These are phyloP conservation scores for Graphilbum fragrans DNA, from an alignment of 2,329 filamentous ascomycete genomes.

Conservation along the genomic window DNA sequence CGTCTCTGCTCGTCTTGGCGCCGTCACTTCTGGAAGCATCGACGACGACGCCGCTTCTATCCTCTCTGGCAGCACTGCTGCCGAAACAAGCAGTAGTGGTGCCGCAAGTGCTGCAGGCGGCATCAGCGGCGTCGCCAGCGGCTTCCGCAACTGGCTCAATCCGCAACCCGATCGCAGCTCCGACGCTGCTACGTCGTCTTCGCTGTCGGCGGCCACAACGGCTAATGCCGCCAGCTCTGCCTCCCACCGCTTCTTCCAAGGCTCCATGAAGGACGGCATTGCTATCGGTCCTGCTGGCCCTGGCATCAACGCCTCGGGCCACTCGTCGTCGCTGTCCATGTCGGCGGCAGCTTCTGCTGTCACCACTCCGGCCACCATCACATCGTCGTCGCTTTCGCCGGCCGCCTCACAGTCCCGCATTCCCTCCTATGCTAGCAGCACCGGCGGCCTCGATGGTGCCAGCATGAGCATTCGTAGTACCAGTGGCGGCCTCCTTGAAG, in stretches of 20 bases:
- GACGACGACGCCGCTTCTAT: slow-evolving; percentile 29
- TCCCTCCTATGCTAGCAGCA: not conserved
- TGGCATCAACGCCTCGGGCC: not conserved
- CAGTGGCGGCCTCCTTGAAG: slow-evolving; percentile 2
- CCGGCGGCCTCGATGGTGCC: not conserved
- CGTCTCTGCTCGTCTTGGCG: slow-evolving; percentile 5
- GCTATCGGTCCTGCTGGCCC: not conserved
- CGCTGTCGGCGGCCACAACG: not conserved
- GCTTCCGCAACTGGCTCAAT: slow-evolving; percentile 7
- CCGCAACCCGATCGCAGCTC: slow-evolving; percentile 7
- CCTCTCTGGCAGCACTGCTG: slow-evolving; percentile 14
- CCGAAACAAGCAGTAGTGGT: slow-evolving; percentile 14
- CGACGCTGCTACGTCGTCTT: slow-evolving; percentile 9
- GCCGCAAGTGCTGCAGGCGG: not conserved
- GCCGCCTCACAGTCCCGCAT: not conserved
- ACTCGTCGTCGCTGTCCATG: slow-evolving; percentile 3
- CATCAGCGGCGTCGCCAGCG: not conserved
- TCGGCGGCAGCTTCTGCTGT: slow-evolving; percentile 6
- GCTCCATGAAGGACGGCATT: slow-evolving; percentile 45
- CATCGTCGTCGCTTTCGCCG: not conserved
- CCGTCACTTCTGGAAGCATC: slow-evolving; percentile 1
- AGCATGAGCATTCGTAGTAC: not conserved
- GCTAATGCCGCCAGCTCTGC: not conserved
- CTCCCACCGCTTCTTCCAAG: slow-evolving; percentile 18
- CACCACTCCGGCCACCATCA: not conserved